These are phyloP conservation scores for Metschnikowia reukaufii DNA, from an alignment of 805 yeast genomes.

Conservation along the genomic window DNA sequence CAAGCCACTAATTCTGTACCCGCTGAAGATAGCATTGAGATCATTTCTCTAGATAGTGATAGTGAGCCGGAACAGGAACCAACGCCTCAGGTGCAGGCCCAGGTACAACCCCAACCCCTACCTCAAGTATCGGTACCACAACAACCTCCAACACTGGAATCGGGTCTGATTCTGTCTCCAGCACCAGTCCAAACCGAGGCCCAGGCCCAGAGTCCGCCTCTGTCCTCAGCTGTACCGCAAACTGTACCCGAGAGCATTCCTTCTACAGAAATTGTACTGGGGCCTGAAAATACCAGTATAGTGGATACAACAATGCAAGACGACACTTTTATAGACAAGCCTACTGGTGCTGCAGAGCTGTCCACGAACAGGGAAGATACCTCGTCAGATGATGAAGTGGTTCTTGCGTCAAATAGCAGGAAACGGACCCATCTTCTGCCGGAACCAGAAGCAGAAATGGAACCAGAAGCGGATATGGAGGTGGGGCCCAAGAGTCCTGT, in stretches of 20 bases:
- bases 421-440: slow-evolving; percentile 8
- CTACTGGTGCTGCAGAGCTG: neutral
- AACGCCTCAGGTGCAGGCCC: neutral
- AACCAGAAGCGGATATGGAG: too few relatives aligned
- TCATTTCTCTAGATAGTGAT: slow-evolving; percentile 53
- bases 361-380: neutral
- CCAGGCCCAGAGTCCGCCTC: too few relatives aligned
- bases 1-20: too few relatives aligned
- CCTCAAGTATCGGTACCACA: too few relatives aligned
- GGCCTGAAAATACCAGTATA: neutral
- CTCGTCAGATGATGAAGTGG: slow-evolving; percentile 3
- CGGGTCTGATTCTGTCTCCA: too few relatives aligned
- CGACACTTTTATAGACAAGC: neutral
- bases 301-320: neutral
- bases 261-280: slow-evolving; percentile 24
- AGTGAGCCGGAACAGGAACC: slow-evolving; percentile 25
- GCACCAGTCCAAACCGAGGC: too few relatives aligned
- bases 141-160: too few relatives aligned
- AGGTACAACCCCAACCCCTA: neutral
- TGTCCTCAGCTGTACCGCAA: too few relatives aligned
- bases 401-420: neutral
- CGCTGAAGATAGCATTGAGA: slow-evolving; percentile 33
- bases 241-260: too few relatives aligned
- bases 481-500: too few relatives aligned
- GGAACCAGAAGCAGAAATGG: slow-evolving; percentile 1